A percentile compares a stretch with the other conserved stretches of the same genome.
Conservation (phyloP, 768 basidiomycete species). For the Mycena rebaudengoi region DNA sequence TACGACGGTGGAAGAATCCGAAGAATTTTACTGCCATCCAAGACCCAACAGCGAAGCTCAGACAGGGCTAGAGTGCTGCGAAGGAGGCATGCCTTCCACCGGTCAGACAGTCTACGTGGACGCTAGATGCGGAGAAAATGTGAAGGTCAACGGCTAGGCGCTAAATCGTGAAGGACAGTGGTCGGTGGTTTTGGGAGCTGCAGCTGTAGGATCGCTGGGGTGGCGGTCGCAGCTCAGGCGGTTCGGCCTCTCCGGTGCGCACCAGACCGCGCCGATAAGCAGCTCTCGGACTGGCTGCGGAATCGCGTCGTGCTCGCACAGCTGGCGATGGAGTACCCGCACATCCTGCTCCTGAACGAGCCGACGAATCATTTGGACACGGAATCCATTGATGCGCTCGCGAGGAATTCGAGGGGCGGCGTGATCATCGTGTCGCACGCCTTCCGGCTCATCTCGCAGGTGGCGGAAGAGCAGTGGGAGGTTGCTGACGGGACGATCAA, state of each 20-base stretch:
- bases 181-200: no score
- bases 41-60: no score
- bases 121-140: no score
- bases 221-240: conserved; percentile 96
- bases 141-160: no score
- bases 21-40: no score
- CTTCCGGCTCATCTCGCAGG: conserved; percentile 98
- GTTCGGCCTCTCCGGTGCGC: conserved; percentile 93
- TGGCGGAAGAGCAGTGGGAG: conserved; percentile 99
- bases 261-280: conserved; percentile 94
- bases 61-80: no score
- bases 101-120: no score
- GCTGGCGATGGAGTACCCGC: conserved; percentile 97
- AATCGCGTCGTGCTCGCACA: conserved; percentile 98
- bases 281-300: conserved; percentile 94
- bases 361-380: conserved; percentile 98
- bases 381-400: conserved; percentile 97
- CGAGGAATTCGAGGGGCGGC: conserved; percentile 91
- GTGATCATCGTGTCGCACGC: conserved; percentile 99
- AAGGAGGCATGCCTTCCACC: no score
- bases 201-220: no score
- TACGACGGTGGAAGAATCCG: no score
- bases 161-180: no score
- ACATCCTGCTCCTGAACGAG: conserved; percentile 92
- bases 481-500: conserved; percentile 93